Evolutionary conservation across 2,329 filamentous ascomycete genomes (phyloP).

Genomic region (Cercospora sp.): DNA sequence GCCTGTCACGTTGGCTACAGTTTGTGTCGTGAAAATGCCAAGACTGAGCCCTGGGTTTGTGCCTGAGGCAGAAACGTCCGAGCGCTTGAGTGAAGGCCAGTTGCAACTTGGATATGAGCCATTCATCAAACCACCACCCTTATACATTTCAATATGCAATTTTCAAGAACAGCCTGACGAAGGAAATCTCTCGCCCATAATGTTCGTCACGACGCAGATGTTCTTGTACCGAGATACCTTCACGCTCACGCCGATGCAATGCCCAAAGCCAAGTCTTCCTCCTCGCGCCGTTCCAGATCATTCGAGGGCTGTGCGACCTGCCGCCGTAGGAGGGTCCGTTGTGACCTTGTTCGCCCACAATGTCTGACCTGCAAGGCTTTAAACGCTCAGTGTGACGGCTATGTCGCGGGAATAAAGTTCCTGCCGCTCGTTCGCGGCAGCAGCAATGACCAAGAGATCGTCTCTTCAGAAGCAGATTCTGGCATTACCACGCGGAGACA

Average conservation of each 20-base stretch:
- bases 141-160: background rate
- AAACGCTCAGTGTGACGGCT: conserved; percentile 6
- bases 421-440: background rate
- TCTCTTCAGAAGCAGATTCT: background rate
- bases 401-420: conserved; percentile 7
- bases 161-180: background rate
- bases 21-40: background rate
- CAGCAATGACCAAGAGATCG: background rate
- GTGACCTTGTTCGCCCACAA: background rate
- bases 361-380: conserved; percentile 13
- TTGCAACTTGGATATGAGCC: background rate
- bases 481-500: background rate
- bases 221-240: background rate
- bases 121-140: background rate
- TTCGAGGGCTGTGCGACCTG: conserved; percentile 16
- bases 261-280: conserved; percentile 17
- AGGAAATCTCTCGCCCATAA: background rate
- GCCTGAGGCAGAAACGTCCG: background rate
- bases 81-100: background rate
- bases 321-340: conserved; percentile 3
- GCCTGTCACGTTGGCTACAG: background rate
- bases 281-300: conserved; percentile 15
- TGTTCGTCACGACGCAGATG: background rate
- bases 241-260: conserved; percentile 20
- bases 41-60: background rate